Evolutionary conservation across 495 filamentous ascomycete species (phyloP), one percentile per base, ranked within the genome.

Genomic region (Parathielavia appendiculata): DNA sequence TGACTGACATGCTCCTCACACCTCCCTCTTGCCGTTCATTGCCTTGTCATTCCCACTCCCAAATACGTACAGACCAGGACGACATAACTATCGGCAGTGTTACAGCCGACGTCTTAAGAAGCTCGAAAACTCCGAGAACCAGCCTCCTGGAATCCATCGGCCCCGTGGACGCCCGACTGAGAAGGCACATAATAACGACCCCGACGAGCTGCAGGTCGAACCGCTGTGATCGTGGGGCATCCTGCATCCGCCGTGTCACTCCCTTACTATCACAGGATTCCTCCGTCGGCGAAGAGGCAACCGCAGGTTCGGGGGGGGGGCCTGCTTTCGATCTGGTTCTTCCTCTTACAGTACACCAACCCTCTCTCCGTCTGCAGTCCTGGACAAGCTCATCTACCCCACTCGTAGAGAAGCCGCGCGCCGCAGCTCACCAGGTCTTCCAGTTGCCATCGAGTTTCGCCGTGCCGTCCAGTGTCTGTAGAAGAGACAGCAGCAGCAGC

Each of bases 171-270:
- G 49, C 48, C 59, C 53, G 59, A 51, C 51, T 50, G 5, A 35
- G 11, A 23, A 51, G 14, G 35, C 11, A 46, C 20, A 19, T 61
- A 17, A 51, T 10, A n/a, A n/a, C n/a, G n/a, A 32, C 34, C 59
- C 48, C 49, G 44, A 50, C 54, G 34, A 54, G 23, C 51, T 57
- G 54, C 54, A 62, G 34, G 50, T 38, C 32, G 50, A 49, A 53
- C 57, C 48, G 54, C 54, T 39, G 43, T 56, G 19, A 43, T 54
- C 59, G 59, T 43, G 59, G 54, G 49, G 52, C 20, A 9, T 53
- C 48, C 44, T 50, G 54, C 59, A 57, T 38, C 59, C 48, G 48
- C 59, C 40, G 39, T 30, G 20, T 39, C 39, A 7, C 20, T 47
- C 44, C 40, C 23, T 13, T 20, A n/a, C n/a, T n/a, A n/a, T n/a